Evolutionary conservation across 2,329 filamentous ascomycete species (phyloP), one percentile per base, ranked within the genome.

Genomic region (Cytospora leucostoma): DNA sequence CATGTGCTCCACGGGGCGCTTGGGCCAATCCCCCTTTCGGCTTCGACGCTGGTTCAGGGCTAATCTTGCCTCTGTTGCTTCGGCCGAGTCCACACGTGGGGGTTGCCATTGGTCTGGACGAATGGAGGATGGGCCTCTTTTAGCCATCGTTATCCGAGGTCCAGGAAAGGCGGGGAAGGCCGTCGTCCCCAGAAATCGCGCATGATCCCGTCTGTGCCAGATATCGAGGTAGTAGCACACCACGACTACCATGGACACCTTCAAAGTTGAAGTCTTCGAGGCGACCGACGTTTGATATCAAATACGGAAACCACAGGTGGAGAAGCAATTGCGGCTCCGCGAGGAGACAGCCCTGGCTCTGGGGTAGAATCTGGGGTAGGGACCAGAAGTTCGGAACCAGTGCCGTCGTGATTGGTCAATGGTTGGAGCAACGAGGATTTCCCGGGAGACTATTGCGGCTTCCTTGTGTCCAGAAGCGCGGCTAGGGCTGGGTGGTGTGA

Each of bases 301-400:
- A 55, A 15, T 19, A n/a, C 34, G 33, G 35, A 27, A 37, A 59
- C 19, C 52, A 51, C 49, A 32, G 55, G 64, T 65, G 64, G 64
- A 61, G 64, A 63, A 47, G 15, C 35, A 21, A 21, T 61, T 65
- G 64, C 64, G 64, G 64, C 64, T 65, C 64, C 53, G 64, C 61
- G 40, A 61, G 33, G 53, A 61, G 50, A 44, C 38, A 49, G 32
- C 21, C 49, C 55, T 27, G 15, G 19, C 52, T 59, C 51, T 59
- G 63, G 59, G 59, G 55, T 61, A 51, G 50, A 53, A 53, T 56
- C 61, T 58, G 61, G 64, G 64, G 61, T 64, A 27, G 40, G 38
- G 35, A 51, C 34, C 49, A 59, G 21, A 7, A 27, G 35, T 19
- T 53, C 61, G 53, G 61, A 21, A 37, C 27, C 57, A 59, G 49